A percentile compares a stretch with the other conserved stretches of the same genome.
Evolutionary conservation across 139 green algal species (phyloP).

Genomic region (Eudorina sp.): DNA sequence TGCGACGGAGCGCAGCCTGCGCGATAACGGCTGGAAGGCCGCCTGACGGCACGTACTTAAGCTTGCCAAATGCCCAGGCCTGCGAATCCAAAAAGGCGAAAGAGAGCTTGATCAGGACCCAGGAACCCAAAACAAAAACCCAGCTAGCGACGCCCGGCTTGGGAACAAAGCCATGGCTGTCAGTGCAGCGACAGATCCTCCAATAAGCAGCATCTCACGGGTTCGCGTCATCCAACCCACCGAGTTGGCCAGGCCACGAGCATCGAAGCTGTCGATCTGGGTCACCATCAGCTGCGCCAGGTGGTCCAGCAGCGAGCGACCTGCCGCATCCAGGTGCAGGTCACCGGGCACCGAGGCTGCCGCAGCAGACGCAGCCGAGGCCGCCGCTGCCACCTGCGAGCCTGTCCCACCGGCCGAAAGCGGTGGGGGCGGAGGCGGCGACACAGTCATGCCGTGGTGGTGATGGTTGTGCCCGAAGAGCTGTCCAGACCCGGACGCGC

Average conservation of each 20-base stretch:
- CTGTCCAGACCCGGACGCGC: background rate
- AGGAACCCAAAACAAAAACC: no score
- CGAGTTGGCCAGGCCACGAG: constrained; percentile 70
- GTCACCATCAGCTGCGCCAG: constrained; percentile 56
- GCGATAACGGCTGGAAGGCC: constrained; percentile 62
- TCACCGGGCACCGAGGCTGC: constrained; percentile 19
- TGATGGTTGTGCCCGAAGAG: no score
- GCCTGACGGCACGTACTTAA: constrained; percentile 63
- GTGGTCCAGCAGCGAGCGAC: constrained; percentile 57
- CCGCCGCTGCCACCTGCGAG: background rate
- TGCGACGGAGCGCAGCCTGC: constrained; percentile 46
- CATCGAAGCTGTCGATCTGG: constrained; percentile 66
- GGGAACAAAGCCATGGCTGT: background rate
- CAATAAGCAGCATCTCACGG: background rate
- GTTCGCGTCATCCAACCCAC: background rate
- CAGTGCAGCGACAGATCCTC: background rate
- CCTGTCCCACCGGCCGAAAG: background rate
- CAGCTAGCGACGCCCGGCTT: background rate
- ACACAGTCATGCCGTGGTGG: background rate
- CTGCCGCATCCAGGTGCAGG: constrained; percentile 54
- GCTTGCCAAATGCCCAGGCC: constrained; percentile 73
- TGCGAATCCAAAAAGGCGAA: background rate
- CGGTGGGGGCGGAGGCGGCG: background rate
- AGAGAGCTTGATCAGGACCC: no score
- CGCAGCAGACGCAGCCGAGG: constrained; percentile 3